These are phyloP conservation scores for Allium fistulosum DNA, from an alignment of 106 monocot species.

Conservation along the genomic window DNA sequence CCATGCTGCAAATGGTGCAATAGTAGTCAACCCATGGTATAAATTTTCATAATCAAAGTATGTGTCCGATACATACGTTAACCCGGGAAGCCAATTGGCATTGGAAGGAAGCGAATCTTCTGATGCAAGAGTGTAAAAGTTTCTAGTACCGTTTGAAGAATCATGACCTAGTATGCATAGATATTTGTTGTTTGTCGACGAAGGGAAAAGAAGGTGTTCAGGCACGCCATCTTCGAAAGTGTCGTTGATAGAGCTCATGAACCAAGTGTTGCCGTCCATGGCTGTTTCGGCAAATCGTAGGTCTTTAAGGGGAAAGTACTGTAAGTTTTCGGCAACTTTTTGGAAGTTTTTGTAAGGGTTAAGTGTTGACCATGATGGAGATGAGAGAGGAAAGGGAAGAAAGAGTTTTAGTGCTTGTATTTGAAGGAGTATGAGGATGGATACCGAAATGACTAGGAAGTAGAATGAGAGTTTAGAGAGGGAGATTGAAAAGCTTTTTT, in stretches of 20 bases:
- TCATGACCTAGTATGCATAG: constrained; percentile 10
- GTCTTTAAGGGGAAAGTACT: constrained; percentile 38
- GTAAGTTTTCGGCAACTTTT: constrained; percentile 4
- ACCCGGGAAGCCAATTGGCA: constrained; percentile 12
- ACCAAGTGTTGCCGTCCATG: constrained; percentile 17
- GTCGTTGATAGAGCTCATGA: constrained; percentile 21
- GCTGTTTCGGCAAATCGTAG: constrained; percentile 13
- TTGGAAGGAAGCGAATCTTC: constrained; percentile 10
- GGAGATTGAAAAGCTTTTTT: constrained; percentile 1
- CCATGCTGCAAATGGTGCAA: constrained; percentile 34
- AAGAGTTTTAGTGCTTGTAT: constrained; percentile 7
- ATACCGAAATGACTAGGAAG: constrained; percentile 13
- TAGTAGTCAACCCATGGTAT: constrained; percentile 32
- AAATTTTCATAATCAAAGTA: constrained; percentile 42
- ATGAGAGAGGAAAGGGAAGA: constrained; percentile 1
- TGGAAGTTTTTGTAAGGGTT: constrained; percentile 36
- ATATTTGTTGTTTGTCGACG: background rate
- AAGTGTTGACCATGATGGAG: background rate
- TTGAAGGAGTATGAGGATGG: constrained; percentile 21
- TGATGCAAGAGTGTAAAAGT: constrained; percentile 8
- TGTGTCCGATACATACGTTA: constrained; percentile 35
- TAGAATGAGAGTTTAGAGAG: background rate
- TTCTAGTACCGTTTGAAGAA: constrained; percentile 6
- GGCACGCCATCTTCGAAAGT: constrained; percentile 8
- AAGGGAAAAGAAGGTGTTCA: constrained; percentile 11